Evolutionary conservation across 805 yeast species (phyloP), one percentile per base, ranked within the genome.

Genomic region (Kluyveromyces lactis): DNA sequence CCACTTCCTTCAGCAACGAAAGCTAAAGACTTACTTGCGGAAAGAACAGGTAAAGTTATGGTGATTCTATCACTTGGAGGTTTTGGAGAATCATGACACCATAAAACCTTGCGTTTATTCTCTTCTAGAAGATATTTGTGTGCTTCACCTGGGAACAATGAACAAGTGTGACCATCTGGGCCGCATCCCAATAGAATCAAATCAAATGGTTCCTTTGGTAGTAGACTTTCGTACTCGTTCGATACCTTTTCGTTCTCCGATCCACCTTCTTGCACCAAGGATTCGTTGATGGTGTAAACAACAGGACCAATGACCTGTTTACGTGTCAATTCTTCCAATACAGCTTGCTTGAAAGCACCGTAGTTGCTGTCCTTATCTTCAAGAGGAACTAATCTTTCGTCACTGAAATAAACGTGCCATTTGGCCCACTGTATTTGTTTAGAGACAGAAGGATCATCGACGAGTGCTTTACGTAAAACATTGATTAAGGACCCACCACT

Each of bases 161-260:
- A 87, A 65, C 95, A 85, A 4, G 95, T 87, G 61, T 87, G 97
- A 28, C 96, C 97, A 55, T 87, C 97, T 26, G 96, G 96, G 6
- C 97, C 97, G 59, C 92, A 83, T 17, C 97, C 97, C 46, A 87
- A 69, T 41, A 86, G 65, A 17, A 87, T 66, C 50, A 86, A 65
- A 60, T 87, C 95, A 24, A 75, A 52, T 1, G 42, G 42, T 4
- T 32, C 21, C 18, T 43, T 28, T 8, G 90, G 86, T 38, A 87
- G 61, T 31, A 68, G 64, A 1, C 66, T 44, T 47, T 73, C 80
- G 60, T 87, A 87, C 34, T 73, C 79, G 13, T 55, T 48, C 4
- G 95, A 87, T 50, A 84, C 75, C 31, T 64, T 69, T 31, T 71
- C 71, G 40, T 69, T 69, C 3, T 62, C 63, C 24, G 75, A 68